Evolutionary conservation across 805 yeast species (phyloP).

Genomic region (Wickerhamomyces queroliae): DNA sequence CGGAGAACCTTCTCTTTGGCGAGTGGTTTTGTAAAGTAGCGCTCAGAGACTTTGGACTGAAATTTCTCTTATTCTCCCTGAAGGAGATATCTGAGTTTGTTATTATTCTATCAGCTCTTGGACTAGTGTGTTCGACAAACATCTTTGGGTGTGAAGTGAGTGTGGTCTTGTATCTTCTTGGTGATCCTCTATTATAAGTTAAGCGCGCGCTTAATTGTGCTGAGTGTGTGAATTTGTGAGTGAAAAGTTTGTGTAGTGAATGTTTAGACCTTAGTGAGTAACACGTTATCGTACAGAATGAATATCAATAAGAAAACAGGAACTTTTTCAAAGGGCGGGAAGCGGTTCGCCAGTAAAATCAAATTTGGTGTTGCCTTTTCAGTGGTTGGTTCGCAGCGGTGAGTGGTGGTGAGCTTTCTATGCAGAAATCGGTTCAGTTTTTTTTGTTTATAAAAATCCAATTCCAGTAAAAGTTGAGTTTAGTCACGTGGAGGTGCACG

Average conservation of each 20-base stretch:
- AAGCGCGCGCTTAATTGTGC: not conserved
- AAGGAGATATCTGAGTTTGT: not conserved
- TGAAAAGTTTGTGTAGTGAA: too few species aligned
- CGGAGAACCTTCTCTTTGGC: constrained; percentile 32
- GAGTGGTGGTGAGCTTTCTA: not conserved
- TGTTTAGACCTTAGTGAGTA: too few species aligned
- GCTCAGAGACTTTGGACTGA: not conserved
- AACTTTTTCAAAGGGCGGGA: too few species aligned
- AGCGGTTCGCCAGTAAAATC: too few species aligned
- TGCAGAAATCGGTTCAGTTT: not conserved
- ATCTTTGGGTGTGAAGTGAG: not conserved
- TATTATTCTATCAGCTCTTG: not conserved
- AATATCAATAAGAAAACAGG: too few species aligned
- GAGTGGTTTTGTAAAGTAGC: constrained; percentile 5
- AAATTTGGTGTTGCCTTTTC: too few species aligned
- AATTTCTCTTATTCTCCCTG: not conserved
- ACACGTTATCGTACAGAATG: too few species aligned
- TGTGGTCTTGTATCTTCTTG: not conserved
- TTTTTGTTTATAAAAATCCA: not conserved
- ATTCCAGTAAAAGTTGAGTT: not conserved
- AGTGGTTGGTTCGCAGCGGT: too few species aligned
- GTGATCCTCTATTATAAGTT: not conserved
- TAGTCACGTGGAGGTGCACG: not conserved
- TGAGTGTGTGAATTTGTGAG: too few species aligned
- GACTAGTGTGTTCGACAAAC: constrained; percentile 2